Evolutionary conservation across 2,329 filamentous ascomycete species (phyloP).

Genomic region (Scedosporium aurantiacum): DNA sequence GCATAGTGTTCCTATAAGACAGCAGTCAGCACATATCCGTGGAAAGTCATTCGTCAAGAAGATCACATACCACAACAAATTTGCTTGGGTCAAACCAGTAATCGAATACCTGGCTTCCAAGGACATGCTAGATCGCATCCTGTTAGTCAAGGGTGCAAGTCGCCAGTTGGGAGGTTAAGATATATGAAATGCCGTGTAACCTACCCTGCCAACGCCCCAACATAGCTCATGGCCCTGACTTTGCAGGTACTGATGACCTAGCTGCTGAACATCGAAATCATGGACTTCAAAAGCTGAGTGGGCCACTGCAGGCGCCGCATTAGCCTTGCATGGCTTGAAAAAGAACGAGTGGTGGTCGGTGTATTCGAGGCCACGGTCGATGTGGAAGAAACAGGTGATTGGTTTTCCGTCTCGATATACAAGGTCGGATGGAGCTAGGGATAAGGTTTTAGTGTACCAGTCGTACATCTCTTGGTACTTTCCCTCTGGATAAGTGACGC

Average conservation of each 20-base stretch:
- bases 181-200: not conserved
- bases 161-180: not conserved
- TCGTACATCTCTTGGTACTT: slow-evolving; percentile 4
- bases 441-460: slow-evolving; percentile 7
- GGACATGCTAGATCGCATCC: slow-evolving; percentile 27
- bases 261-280: slow-evolving; percentile 48
- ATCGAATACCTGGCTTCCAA: slow-evolving; percentile 52
- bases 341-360: slow-evolving; percentile 48
- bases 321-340: slow-evolving; percentile 19
- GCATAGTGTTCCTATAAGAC: slow-evolving; percentile 39
- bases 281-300: slow-evolving; percentile 33
- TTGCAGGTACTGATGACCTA: slow-evolving; percentile 48
- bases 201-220: slow-evolving; percentile 46
- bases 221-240: slow-evolving; percentile 39
- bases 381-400: slow-evolving; percentile 31
- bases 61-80: slow-evolving; percentile 28
- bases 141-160: not conserved
- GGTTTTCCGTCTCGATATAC: slow-evolving; percentile 1
- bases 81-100: slow-evolving; percentile 47
- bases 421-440: slow-evolving; percentile 8
- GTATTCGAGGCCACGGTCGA: slow-evolving; percentile 37
- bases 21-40: too few species aligned
- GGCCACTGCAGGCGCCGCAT: slow-evolving; percentile 18
- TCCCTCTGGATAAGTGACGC: slow-evolving; percentile 2
- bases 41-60: too few species aligned